Evolutionary conservation across 2,329 filamentous ascomycete species (phyloP).

Genomic region (Epichloe scottii): DNA sequence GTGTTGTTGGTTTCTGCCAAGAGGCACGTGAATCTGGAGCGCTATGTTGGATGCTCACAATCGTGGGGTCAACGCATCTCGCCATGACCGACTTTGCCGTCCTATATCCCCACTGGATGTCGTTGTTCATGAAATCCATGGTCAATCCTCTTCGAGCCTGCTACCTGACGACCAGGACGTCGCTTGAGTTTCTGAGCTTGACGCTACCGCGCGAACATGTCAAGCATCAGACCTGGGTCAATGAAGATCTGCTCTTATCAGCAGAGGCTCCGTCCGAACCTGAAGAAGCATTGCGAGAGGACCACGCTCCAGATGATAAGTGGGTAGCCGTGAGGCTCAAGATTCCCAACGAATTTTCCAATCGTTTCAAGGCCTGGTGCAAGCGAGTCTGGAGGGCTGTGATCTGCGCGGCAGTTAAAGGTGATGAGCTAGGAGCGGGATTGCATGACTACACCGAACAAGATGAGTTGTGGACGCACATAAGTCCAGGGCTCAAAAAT

Average conservation of each 20-base stretch:
- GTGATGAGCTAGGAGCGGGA: constrained; percentile 6
- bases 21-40: constrained; percentile 37
- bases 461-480: constrained; percentile 14
- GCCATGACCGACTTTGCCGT: constrained; percentile 55
- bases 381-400: constrained; percentile 21
- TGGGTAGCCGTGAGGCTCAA: constrained; percentile 44
- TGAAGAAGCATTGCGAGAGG: constrained; percentile 32
- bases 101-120: constrained; percentile 46
- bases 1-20: constrained; percentile 41
- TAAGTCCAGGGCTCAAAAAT: constrained; percentile 6
- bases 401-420: constrained; percentile 1
- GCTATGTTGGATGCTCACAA: constrained; percentile 37
- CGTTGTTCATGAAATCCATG: constrained; percentile 47
- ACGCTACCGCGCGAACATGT: constrained; percentile 36
- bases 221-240: constrained; percentile 37
- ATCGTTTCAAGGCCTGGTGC: constrained; percentile 32
- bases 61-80: constrained; percentile 50
- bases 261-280: constrained; percentile 23
- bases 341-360: constrained; percentile 44
- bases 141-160: constrained; percentile 51
- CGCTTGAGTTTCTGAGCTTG: constrained; percentile 47
- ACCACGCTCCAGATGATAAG: constrained; percentile 43
- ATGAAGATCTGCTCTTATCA: constrained; percentile 38
- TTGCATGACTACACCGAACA: constrained; percentile 11
- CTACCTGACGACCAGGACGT: constrained; percentile 49